phyloP scores from a whole-genome alignment of 78 protist species.

The Polysphondylium violaceum region DNA sequence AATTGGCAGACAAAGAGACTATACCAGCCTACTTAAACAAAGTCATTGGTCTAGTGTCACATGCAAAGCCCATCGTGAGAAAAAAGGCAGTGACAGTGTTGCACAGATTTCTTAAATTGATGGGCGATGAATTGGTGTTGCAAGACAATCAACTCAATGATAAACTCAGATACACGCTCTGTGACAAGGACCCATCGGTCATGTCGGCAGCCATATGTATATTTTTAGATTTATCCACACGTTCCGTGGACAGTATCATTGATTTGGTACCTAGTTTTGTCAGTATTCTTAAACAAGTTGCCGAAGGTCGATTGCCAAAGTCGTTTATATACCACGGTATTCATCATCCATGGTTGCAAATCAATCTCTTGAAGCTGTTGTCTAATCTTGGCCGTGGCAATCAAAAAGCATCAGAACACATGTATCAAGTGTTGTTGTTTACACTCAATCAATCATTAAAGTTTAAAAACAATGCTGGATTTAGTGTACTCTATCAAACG shows the following conservation, averaged over 20 bases:
- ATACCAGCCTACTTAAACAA: slow-evolving; percentile 56
- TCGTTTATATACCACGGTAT: slow-evolving; percentile 94
- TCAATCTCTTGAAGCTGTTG: slow-evolving; percentile 90
- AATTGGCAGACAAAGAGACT: slow-evolving; percentile 39
- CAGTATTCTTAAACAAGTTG: slow-evolving; percentile 92
- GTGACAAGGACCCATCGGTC: slow-evolving; percentile 96
- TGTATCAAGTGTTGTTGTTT: slow-evolving; percentile 84
- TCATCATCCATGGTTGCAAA: slow-evolving; percentile 98
- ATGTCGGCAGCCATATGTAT: slow-evolving; percentile 89
- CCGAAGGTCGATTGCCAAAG: slow-evolving; percentile 89
- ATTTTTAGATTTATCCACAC: slow-evolving; percentile 54
- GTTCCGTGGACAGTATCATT: not conserved
- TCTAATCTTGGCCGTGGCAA: slow-evolving; percentile 86
- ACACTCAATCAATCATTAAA: slow-evolving; percentile 87
- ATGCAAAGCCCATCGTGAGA: slow-evolving; percentile 53
- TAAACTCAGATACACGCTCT: slow-evolving; percentile 46
- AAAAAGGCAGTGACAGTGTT: slow-evolving; percentile 67
- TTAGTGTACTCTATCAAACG: slow-evolving; percentile 93
- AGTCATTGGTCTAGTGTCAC: slow-evolving; percentile 15
- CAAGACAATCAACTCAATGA: slow-evolving; percentile 13
- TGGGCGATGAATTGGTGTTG: not conserved
- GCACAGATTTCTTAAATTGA: slow-evolving; percentile 31
- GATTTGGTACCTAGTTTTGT: slow-evolving; percentile 90
- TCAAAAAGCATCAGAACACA: slow-evolving; percentile 35
- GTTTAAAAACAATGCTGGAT: slow-evolving; percentile 88